A percentile compares a stretch with the other conserved stretches of the same genome.
These are phyloP conservation scores for Cordyceps fumosorosea DNA, from an alignment of 2,329 filamentous ascomycete species.

Conservation along the genomic window DNA sequence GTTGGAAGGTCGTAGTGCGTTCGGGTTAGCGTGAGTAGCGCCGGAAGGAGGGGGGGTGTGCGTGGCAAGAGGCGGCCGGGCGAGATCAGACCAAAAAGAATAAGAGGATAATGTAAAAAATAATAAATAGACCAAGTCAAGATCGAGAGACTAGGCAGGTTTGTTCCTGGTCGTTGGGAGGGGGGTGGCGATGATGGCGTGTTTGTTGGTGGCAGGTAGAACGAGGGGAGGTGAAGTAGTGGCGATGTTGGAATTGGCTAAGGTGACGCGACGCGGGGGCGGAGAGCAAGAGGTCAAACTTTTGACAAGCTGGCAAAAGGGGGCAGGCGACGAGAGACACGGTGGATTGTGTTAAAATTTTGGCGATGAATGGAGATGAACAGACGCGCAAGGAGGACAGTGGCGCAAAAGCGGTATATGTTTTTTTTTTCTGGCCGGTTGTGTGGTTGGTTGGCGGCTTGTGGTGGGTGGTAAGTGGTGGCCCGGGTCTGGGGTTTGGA, in stretches of 20 bases:
- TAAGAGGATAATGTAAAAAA: neutral
- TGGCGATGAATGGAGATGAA: conserved; percentile 1
- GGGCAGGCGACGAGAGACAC: neutral
- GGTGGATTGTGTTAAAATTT: neutral
- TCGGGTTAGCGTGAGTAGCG: conserved; percentile 2
- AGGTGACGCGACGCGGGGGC: neutral
- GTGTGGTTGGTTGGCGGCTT: neutral
- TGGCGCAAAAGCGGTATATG: conserved; percentile 11
- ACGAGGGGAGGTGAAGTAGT: neutral
- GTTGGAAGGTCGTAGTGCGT: neutral
- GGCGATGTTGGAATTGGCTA: neutral
- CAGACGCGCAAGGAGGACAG: conserved; percentile 1
- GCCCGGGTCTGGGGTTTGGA: neutral
- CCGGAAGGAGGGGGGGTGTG: conserved; percentile 4
- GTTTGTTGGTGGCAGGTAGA: neutral
- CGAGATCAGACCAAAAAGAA: conserved; percentile 8
- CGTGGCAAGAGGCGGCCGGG: neutral
- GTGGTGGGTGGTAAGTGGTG: neutral
- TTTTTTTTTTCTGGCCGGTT: neutral
- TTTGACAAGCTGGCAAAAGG: neutral
- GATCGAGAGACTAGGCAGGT: neutral
- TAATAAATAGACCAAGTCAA: neutral
- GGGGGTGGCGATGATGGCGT: neutral
- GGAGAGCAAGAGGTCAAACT: neutral
- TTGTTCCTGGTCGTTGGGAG: neutral